A percentile compares a stretch with the other conserved stretches of the same genome.
Evolutionary conservation across 2,329 filamentous ascomycete genomes (phyloP).

Genomic region (Diaporthe destruens): DNA sequence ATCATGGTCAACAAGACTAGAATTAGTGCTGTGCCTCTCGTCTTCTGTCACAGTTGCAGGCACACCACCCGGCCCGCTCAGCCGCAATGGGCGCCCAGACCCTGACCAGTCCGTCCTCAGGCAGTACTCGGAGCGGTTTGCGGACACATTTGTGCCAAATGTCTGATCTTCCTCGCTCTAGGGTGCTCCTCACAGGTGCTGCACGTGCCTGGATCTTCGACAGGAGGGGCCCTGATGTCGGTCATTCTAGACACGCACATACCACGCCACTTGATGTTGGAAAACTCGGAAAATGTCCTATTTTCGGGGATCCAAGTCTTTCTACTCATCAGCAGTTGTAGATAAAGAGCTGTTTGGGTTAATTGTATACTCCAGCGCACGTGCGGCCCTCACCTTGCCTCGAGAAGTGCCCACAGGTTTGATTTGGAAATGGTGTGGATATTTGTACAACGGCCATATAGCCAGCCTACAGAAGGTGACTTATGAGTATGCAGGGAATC

Average conservation of each 20-base stretch:
- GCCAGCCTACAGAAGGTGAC: neutral
- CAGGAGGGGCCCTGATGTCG: neutral
- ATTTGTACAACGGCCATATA: conserved; percentile 9
- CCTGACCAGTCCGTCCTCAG: too few species aligned
- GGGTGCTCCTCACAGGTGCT: neutral
- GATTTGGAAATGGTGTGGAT: neutral
- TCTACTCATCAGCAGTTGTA: neutral
- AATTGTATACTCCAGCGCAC: neutral
- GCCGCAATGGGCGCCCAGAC: neutral
- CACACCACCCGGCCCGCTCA: neutral
- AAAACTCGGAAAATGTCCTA: neutral
- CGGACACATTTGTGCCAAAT: neutral
- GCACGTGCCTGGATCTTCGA: neutral
- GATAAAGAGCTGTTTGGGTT: neutral
- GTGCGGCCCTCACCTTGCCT: neutral
- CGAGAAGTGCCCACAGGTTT: neutral
- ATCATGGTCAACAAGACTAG: accelerated
- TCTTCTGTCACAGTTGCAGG: neutral
- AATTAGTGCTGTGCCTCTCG: neutral
- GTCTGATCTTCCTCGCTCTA: neutral
- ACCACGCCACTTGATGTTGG: neutral
- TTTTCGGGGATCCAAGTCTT: neutral
- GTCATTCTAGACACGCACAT: too few species aligned
- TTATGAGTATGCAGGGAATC: neutral
- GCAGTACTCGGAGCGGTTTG: neutral